Evolutionary conservation across 83 land plant genomes (phyloP).

Genomic region (Thuja plicata): DNA sequence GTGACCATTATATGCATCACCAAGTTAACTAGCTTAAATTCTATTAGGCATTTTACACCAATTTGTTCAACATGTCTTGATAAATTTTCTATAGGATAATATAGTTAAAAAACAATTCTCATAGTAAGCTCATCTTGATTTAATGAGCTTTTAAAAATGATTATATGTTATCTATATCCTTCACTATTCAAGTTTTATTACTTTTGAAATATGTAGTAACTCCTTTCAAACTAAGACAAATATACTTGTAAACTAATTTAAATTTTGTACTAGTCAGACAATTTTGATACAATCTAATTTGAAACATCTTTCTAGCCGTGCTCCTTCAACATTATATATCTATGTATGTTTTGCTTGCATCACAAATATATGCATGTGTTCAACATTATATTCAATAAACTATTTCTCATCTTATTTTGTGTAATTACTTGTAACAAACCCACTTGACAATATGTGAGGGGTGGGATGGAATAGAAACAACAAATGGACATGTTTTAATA

Average conservation of each 20-base stretch:
- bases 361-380: neutral
- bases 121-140: neutral
- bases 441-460: slow-evolving; percentile 87
- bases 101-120: neutral
- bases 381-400: neutral
- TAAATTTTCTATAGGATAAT: neutral
- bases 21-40: neutral
- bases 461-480: slow-evolving; percentile 75
- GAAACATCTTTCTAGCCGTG: neutral
- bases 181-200: neutral
- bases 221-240: neutral
- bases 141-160: neutral
- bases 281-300: neutral
- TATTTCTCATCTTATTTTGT: neutral
- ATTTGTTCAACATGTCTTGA: neutral
- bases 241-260: too few species aligned
- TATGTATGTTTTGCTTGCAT: too few species aligned
- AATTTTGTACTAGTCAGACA: neutral
- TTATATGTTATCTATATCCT: neutral
- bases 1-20: neutral
- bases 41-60: neutral
- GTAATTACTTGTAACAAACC: slow-evolving; percentile 35
- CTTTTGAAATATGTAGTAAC: neutral
- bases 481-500: slow-evolving; percentile 83
- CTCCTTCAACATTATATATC: too few species aligned